Conservation (phyloP, 2,329 filamentous ascomycete genomes). For the Fonsecaea erecta region DNA sequence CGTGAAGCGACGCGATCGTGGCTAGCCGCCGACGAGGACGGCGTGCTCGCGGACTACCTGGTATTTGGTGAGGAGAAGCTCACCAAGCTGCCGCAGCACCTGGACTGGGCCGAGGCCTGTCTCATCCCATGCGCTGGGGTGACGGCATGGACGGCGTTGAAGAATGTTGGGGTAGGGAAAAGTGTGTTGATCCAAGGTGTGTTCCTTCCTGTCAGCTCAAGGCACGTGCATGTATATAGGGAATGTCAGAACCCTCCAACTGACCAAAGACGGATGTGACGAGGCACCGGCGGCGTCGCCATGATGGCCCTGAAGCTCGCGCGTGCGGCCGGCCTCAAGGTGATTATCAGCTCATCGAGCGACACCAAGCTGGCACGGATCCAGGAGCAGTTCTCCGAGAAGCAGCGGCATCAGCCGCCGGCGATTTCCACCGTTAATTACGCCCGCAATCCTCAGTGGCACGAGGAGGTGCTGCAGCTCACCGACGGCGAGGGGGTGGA, state of each 20-base stretch:
- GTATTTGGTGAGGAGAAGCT: conserved; percentile 49
- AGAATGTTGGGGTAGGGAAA: conserved; percentile 45
- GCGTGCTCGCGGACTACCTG: conserved; percentile 49
- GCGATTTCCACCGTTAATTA: conserved; percentile 44
- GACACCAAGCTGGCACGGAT: conserved; percentile 44
- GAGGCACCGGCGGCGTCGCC: conserved; percentile 45
- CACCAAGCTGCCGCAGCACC: conserved; percentile 45
- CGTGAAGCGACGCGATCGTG: conserved; percentile 46
- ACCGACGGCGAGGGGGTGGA: conserved; percentile 45
- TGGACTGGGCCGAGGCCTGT: conserved; percentile 46
- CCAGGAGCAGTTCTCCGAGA: conserved; percentile 34
- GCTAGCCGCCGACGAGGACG: conserved; percentile 53
- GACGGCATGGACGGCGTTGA: conserved; percentile 54
- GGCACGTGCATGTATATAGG: too few relatives aligned
- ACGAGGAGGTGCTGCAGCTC: conserved; percentile 43
- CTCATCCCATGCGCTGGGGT: conserved; percentile 52
- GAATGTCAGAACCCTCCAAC: too few relatives aligned
- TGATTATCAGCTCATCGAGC: conserved; percentile 48
- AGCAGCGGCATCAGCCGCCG: conserved; percentile 8
- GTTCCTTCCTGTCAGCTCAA: background rate
- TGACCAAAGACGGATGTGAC: background rate
- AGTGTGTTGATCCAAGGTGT: conserved; percentile 53
- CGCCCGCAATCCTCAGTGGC: conserved; percentile 39
- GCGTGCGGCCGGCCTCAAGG: conserved; percentile 41
- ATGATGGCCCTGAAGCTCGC: conserved; percentile 46